Conservation (phyloP, 345 rosid species). For the Syzygium oleosum region DNA sequence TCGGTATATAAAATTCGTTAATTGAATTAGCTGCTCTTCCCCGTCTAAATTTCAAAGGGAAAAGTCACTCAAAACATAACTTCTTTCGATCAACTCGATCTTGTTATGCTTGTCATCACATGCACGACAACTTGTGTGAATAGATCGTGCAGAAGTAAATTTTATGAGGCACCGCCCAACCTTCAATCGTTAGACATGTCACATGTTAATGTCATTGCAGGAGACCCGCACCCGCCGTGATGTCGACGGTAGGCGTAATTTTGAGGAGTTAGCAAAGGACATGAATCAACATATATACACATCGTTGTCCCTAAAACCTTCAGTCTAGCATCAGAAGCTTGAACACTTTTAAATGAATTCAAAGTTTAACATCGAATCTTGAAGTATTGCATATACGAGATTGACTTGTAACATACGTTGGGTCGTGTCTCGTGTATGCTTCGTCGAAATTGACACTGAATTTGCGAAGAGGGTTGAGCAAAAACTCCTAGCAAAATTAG, state of each 20-base stretch:
- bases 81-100: not conserved
- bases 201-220: not conserved
- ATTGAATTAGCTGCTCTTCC: not conserved
- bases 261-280: not conserved
- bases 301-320: not conserved
- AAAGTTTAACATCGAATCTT: not conserved
- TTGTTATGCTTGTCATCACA: not conserved
- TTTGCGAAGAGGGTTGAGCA: not conserved
- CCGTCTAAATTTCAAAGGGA: not conserved
- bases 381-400: not conserved
- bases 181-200: not conserved
- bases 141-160: not conserved
- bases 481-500: not conserved
- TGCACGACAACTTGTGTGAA: not conserved
- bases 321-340: not conserved
- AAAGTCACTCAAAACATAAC: rapidly evolving
- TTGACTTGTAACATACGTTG: not conserved
- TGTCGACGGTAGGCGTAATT: not conserved
- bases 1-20: not conserved
- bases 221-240: not conserved
- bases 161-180: not conserved
- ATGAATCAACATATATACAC: not conserved
- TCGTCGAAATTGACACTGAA: not conserved
- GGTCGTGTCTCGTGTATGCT: not conserved
- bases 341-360: not conserved